Evolutionary conservation across 768 basidiomycete species (phyloP).

Genomic region (Phaeolepiota aurea): DNA sequence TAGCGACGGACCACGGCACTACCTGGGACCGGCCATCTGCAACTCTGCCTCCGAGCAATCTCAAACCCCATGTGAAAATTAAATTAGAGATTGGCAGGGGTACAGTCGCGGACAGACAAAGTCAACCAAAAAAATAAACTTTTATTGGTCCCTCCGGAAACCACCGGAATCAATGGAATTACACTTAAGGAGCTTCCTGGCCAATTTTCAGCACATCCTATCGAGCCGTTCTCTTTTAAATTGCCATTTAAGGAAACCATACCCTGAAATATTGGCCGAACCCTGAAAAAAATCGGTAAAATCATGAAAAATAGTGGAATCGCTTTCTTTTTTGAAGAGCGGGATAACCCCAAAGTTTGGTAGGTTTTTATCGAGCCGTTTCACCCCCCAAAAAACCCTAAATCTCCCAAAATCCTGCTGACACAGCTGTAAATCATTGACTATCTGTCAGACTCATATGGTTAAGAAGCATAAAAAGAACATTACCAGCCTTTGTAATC

Average conservation of each 20-base stretch:
- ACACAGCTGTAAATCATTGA: too few relatives aligned
- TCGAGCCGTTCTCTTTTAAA: neutral
- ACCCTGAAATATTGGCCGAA: neutral
- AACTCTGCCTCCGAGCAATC: neutral
- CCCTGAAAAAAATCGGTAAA: neutral
- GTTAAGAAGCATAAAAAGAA: too few relatives aligned
- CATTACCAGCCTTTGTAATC: neutral
- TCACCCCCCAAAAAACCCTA: neutral
- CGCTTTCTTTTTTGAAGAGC: neutral
- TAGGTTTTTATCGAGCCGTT: neutral
- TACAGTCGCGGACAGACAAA: neutral
- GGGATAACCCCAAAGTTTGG: too few relatives aligned
- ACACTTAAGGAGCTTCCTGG: neutral
- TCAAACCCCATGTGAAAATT: neutral
- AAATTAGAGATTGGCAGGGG: neutral
- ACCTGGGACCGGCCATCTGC: slow-evolving; percentile 9
- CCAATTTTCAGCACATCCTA: neutral
- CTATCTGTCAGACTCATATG: too few relatives aligned
- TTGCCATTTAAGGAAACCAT: neutral
- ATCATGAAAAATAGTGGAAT: neutral
- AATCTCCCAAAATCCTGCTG: too few relatives aligned
- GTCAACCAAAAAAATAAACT: neutral
- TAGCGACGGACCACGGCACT: slow-evolving; percentile 12
- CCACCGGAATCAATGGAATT: neutral
- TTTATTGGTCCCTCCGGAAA: neutral